Base-by-base conservation (phyloP, 2,329 filamentous ascomycete genomes). In the Rutstroemia sydowiana region DNA sequence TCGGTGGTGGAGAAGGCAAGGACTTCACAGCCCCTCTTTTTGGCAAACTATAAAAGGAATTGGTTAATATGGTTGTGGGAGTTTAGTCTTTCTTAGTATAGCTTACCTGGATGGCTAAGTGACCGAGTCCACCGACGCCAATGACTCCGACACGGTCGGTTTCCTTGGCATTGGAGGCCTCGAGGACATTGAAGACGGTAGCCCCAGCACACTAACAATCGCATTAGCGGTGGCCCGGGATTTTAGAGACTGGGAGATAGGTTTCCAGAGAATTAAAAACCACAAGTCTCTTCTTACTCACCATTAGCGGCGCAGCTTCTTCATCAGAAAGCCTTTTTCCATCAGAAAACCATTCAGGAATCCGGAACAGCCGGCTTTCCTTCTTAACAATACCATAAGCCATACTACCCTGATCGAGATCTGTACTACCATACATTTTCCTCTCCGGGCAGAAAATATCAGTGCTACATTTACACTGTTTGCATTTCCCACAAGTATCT, bases 201-300 rank as follows among this genome's bases (percentile, higher is more conserved):
- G 89, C 75, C 0, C 88, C 87, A 1, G 81, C 87, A 64, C 87
- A n/a, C n/a, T n/a, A n/a, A n/a, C n/a, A n/a, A n/a, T n/a, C n/a
- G n/a, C n/a, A n/a, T n/a, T n/a, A n/a, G n/a, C n/a, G n/a, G n/a
- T n/a, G n/a, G n/a, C n/a, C n/a, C n/a, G n/a, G n/a, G n/a, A n/a
- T n/a, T n/a, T n/a, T n/a, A n/a, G n/a, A n/a, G n/a, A n/a, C n/a
- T n/a, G n/a, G n/a, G n/a, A n/a, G n/a, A n/a, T n/a, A n/a, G n/a
- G n/a, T n/a, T n/a, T n/a, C n/a, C n/a, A n/a, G n/a, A n/a, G n/a
- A n/a, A n/a, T n/a, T n/a, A n/a, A n/a, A n/a, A n/a, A n/a, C n/a
- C n/a, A n/a, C n/a, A n/a, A n/a, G n/a, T n/a, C n/a, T n/a, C n/a
- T n/a, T n/a, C n/a, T n/a, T n/a, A n/a, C n/a, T n/a, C n/a, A n/a